Evolutionary conservation across 2,329 filamentous ascomycete genomes (phyloP).

Genomic region (Penicillium italicum): DNA sequence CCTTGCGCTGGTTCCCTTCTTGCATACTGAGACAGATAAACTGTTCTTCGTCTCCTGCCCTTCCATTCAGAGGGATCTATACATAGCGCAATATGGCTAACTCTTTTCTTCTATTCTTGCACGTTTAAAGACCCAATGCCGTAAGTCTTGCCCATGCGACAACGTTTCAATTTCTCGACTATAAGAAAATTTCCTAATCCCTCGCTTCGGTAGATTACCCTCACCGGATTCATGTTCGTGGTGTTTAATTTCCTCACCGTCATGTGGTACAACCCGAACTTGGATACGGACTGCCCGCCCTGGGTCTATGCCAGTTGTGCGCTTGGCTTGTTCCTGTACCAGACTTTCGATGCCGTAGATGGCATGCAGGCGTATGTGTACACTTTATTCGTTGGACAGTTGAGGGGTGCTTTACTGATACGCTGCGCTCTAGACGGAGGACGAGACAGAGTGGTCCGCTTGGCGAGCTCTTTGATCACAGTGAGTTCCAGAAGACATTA

Average conservation of each 20-base stretch:
- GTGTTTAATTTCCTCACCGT: constrained; percentile 84
- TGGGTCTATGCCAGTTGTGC: constrained; percentile 98
- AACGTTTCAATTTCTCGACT: not conserved
- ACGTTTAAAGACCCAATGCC: constrained; percentile 45
- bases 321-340: constrained; percentile 85
- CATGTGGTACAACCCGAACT: constrained; percentile 90
- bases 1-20: not conserved
- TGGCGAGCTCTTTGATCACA: constrained; percentile 95
- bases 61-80: not conserved
- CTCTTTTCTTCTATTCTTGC: constrained; percentile 7
- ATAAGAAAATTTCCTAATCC: constrained; percentile 15
- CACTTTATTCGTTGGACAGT: not conserved
- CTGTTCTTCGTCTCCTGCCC: not conserved
- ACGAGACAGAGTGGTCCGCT: constrained; percentile 90
- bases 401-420: constrained; percentile 10
- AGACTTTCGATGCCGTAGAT: constrained; percentile 97
- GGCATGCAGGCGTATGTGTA: constrained; percentile 78
- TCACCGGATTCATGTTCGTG: constrained; percentile 87
- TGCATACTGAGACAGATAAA: not conserved
- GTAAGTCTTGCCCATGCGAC: constrained; percentile 33
- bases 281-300: constrained; percentile 86
- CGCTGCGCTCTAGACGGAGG: constrained; percentile 57
- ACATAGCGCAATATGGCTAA: constrained; percentile 8
- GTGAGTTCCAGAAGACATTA: constrained; percentile 39
- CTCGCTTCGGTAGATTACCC: constrained; percentile 61